A percentile compares a stretch with the other conserved stretches of the same genome.
Evolutionary conservation across 176 grass and related monocot species (phyloP).

Genomic region (Panicum miliaceum): DNA sequence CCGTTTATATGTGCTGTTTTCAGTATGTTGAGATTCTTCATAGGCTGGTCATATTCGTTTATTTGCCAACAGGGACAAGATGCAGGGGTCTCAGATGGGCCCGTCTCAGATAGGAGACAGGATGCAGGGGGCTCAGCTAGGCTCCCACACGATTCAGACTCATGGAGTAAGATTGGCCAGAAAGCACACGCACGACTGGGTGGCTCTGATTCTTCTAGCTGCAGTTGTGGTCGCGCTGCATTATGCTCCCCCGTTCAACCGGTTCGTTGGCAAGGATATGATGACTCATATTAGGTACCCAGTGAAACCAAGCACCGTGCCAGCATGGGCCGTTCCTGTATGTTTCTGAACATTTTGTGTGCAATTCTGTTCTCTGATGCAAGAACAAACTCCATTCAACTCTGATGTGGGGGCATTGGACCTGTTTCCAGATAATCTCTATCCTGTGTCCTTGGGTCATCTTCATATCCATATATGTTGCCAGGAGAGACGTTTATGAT

Average conservation of each 20-base stretch:
- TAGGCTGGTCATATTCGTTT: neutral
- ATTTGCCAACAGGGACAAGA: constrained; percentile 10
- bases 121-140: constrained; percentile 30
- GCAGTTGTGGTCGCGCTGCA: constrained; percentile 52
- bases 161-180: constrained; percentile 61
- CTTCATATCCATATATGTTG: constrained; percentile 57
- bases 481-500: constrained; percentile 80
- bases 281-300: constrained; percentile 79
- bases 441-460: constrained; percentile 55
- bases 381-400: neutral
- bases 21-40: neutral
- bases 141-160: constrained; percentile 56
- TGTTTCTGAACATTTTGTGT: constrained; percentile 36
- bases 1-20: neutral
- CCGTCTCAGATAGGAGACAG: constrained; percentile 1
- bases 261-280: constrained; percentile 72
- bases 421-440: constrained; percentile 63
- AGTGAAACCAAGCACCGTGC: constrained; percentile 66
- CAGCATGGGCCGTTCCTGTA: constrained; percentile 76
- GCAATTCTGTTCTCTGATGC: neutral
- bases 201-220: constrained; percentile 65
- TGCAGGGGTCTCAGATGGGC: neutral
- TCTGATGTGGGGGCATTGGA: neutral
- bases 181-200: constrained; percentile 70
- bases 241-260: constrained; percentile 56